phyloP scores from a whole-genome alignment of 1,139 yeast species.

The Oligophagozyma castellii region DNA sequence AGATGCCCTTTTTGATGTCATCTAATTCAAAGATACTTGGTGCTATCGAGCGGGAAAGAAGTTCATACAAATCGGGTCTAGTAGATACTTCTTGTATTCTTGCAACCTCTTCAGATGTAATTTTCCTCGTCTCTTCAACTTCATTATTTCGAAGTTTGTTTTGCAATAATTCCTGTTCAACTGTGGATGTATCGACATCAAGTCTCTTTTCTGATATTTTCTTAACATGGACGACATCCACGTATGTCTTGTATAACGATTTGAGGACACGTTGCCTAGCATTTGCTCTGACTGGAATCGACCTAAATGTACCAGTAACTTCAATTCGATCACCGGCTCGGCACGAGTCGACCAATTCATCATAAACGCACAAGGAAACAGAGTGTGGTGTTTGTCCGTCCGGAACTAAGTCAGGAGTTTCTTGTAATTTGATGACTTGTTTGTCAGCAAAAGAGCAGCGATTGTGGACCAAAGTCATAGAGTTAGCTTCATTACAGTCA shows the following conservation, averaged over 20 bases:
- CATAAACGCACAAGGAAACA: conserved; percentile 85
- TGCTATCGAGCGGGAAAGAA: conserved; percentile 84
- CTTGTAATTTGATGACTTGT: conserved; percentile 87
- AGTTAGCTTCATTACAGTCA: conserved; percentile 70
- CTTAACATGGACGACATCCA: conserved; percentile 87
- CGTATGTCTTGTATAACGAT: conserved; percentile 76
- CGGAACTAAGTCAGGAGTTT: conserved; percentile 96
- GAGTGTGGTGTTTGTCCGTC: conserved; percentile 99
- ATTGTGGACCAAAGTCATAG: conserved; percentile 86
- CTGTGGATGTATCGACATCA: conserved; percentile 67
- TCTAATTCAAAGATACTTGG: conserved; percentile 94
- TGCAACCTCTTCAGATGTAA: conserved; percentile 55
- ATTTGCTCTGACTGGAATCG: conserved; percentile 81
- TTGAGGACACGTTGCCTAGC: conserved; percentile 76
- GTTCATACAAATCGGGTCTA: conserved; percentile 72
- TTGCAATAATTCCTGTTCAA: conserved; percentile 38
- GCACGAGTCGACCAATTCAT: conserved; percentile 86
- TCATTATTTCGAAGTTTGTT: conserved; percentile 29
- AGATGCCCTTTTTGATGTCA: conserved; percentile 89
- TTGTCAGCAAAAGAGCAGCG: conserved; percentile 89
- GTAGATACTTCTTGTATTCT: conserved; percentile 47
- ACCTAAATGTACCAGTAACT: conserved; percentile 89
- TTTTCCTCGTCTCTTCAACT: conserved; percentile 59
- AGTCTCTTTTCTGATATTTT: conserved; percentile 73
- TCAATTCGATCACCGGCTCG: conserved; percentile 96